Evolutionary conservation across 208 protist species (phyloP).

Genomic region (Leishmania gerbilli): DNA sequence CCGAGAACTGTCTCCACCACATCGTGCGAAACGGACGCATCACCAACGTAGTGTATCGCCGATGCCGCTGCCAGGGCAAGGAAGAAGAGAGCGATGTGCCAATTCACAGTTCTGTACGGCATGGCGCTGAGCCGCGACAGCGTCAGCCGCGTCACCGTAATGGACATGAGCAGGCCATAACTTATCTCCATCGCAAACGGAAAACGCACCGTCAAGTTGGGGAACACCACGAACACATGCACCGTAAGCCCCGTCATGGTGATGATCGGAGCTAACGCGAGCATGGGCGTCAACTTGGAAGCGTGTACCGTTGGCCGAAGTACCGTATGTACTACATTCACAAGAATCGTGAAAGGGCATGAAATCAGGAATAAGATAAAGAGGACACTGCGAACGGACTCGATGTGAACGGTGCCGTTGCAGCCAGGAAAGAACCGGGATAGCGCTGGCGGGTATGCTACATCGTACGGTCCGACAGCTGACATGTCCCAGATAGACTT

Average conservation of each 20-base stretch:
- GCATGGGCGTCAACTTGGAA: conserved; percentile 31
- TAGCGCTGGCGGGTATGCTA: conserved; percentile 14
- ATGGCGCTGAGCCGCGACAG: conserved; percentile 77
- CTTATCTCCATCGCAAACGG: conserved; percentile 81
- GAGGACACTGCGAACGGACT: conserved; percentile 46
- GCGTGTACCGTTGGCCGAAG: conserved; percentile 35
- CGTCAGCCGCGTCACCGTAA: conserved; percentile 78
- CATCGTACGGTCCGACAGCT: conserved; percentile 46
- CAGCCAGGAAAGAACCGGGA: conserved; percentile 17
- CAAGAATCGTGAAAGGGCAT: conserved; percentile 47
- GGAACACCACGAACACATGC: conserved; percentile 46
- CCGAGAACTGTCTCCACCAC: conserved; percentile 42
- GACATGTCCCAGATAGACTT: conserved; percentile 48
- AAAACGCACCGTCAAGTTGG: conserved; percentile 45
- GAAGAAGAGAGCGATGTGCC: conserved; percentile 37
- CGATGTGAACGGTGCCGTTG: conserved; percentile 39
- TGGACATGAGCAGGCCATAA: conserved; percentile 71
- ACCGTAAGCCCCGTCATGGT: conserved; percentile 50
- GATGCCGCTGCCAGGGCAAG: conserved; percentile 30
- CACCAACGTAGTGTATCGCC: conserved; percentile 36
- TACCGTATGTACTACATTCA: conserved; percentile 62
- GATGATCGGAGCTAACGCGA: conserved; percentile 48
- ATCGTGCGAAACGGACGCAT: not conserved
- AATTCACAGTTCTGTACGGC: conserved; percentile 62
- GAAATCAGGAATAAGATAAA: conserved; percentile 43